Conservation (phyloP, 805 yeast genomes). For the Zygoascus bituminiphila region DNA sequence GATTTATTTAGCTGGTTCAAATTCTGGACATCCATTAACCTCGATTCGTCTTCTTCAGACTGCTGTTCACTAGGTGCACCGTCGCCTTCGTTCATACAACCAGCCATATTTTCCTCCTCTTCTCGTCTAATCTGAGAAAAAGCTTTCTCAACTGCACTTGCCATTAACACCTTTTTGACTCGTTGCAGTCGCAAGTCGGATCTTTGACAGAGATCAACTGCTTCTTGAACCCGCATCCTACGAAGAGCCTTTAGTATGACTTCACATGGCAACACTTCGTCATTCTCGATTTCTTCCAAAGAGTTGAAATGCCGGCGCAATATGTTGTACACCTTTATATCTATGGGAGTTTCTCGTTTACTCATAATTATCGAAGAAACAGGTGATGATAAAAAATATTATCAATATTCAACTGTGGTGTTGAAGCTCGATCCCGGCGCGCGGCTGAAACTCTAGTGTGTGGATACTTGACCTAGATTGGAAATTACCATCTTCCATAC, state of each 20-base stretch:
- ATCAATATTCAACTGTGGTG: too few relatives aligned
- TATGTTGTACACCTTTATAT: not conserved
- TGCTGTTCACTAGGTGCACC: conserved; percentile 29
- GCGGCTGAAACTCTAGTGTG: too few relatives aligned
- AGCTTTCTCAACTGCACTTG: conserved; percentile 55
- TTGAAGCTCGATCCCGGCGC: not conserved
- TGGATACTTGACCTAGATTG: too few relatives aligned
- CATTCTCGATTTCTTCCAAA: conserved; percentile 3
- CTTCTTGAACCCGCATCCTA: conserved; percentile 41
- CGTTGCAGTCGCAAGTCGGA: conserved; percentile 63
- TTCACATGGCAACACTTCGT: conserved; percentile 32
- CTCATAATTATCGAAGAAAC: not conserved
- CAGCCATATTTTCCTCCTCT: conserved; percentile 26
- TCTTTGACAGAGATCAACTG: conserved; percentile 37
- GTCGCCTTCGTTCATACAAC: conserved; percentile 37
- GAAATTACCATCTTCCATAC: not conserved
- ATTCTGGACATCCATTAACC: conserved; percentile 53
- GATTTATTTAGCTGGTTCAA: conserved; percentile 66
- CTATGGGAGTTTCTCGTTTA: conserved; percentile 1
- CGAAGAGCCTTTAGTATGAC: conserved; percentile 9
- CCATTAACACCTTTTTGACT: conserved; percentile 55
- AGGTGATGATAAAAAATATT: not conserved
- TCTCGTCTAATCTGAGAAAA: conserved; percentile 54
- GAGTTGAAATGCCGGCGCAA: not conserved
- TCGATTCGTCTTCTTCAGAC: conserved; percentile 30